Evolutionary conservation across 2,329 filamentous ascomycete genomes (phyloP).

Genomic region (Pezicula radicicola): DNA sequence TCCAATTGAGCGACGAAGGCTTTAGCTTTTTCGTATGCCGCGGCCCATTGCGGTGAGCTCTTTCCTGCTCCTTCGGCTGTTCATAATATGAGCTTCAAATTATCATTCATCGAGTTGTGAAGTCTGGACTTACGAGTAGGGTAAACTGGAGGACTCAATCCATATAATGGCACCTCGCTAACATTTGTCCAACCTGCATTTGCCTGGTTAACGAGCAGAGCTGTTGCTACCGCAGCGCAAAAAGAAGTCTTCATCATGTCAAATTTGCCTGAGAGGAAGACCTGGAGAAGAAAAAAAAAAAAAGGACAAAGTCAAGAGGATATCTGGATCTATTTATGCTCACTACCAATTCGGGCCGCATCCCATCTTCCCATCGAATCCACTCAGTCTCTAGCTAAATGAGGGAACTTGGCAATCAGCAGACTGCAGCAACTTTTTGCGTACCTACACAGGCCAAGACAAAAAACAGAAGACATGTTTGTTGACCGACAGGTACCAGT

Average conservation of each 20-base stretch:
- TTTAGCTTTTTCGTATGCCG: conserved; percentile 67
- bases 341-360: too few relatives aligned
- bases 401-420: too few relatives aligned
- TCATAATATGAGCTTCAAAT: neutral
- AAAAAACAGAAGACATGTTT: too few relatives aligned
- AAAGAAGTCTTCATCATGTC: conserved; percentile 3
- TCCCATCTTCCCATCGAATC: too few relatives aligned
- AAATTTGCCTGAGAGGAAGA: neutral
- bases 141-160: conserved; percentile 17
- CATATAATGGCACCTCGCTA: conserved; percentile 9
- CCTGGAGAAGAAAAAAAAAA: neutral
- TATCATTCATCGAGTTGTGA: neutral
- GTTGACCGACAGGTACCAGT: too few relatives aligned
- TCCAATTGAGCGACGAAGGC: conserved; percentile 70
- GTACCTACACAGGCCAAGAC: too few relatives aligned
- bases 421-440: too few relatives aligned
- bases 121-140: conserved; percentile 18
- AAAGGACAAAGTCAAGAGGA: too few relatives aligned
- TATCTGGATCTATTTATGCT: too few relatives aligned
- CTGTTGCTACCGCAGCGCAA: neutral
- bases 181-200: conserved; percentile 9
- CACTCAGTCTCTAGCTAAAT: too few relatives aligned
- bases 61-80: neutral
- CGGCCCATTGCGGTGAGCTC: conserved; percentile 49
- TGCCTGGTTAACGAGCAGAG: neutral